Base-by-base conservation (phyloP, 805 yeast species). In the Cyberlindnera xishuangbannaensis region DNA sequence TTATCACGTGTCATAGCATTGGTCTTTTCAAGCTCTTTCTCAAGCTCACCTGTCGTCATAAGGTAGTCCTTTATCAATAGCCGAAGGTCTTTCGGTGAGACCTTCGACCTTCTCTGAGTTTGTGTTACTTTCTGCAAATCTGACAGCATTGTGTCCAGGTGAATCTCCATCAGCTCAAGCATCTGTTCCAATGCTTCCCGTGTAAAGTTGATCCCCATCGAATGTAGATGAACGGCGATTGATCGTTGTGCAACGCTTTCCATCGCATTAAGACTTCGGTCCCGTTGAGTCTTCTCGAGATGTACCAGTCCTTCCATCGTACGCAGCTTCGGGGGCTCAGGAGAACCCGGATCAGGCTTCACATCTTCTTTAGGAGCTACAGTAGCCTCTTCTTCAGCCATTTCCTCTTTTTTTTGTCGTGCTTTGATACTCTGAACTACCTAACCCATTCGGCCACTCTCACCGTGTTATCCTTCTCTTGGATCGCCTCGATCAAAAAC, bases 81-180 rank as follows among this genome's bases (percentile, higher is more conserved):
- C 15, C 57, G 53, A 9, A 77, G 35, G 52, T 82, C 88, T 18
- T 58, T 59, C 14, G 67, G 58, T 0, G 80, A 61, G 1, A 81
- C 76, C n/a, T 53, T 51, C 14, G 64, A 59, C 31, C 87, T 65
- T 44, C 90, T 62, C 52, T 81, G 88, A 1, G 71, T 55, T 36
- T 75, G 76, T 3, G 78, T 65, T 21, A 72, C 55, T 39, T 67
- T 67, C 29, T 71, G 73, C 17, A 81, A 45, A 17, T 64, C 55
- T 3, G 48, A 42, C 6, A 67, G 48, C 34, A 78, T 36, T 12
- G 60, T 58, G 27, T 61, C 50, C 31, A 71, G 45, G 35, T 63
- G 65, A 9, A 51, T 45, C 13, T 50, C 49, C 1, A 65, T 56
- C 24, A 67, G 44, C 4, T 54, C 45, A 6, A 64, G 45, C 24